Base-by-base conservation (phyloP, 441 rosid genomes). In the Populus hybrid region DNA sequence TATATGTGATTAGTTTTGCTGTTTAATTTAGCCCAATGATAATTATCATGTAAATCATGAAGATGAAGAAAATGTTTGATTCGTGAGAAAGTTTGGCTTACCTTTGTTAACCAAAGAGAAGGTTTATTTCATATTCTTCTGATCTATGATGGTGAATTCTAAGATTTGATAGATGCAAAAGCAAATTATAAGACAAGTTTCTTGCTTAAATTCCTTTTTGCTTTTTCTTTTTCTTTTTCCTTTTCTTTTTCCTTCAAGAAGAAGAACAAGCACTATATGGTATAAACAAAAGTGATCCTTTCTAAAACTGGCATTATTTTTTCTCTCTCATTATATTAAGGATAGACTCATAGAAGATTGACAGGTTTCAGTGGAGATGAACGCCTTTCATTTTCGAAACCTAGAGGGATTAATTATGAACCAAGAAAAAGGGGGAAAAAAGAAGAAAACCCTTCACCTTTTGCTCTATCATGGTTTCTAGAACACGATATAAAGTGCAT, bases 321-420 rank as follows among this genome's bases (percentile, higher is more conserved):
- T 12, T 30, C 6, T 42, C 18, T 42, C 18, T 46, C 16, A 4
- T 46, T 46, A 14, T 46, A 46, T 14, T 1, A 46, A 14, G 1
- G 63, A 20, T 24, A 34, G 24, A 24, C 24, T 24, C 24, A 24
- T 24, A 24, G 26, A 66, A 42, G n/a, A 26, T 63, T 28, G 69
- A 36, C 74, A 59, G 46, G 75, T 64, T 77, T 77, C 24, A 71
- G 70, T 70, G 74, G 70, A 40, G 50, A 36, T 23, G 16, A 21
- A 63, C 10, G 8, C 40, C 40, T 59, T 36, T 70, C 80, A 5
- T 38, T 70, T 70, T 38, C 63, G 24, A 11, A 6, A 10, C 68
- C 50, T 14, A 34, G 8, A 59, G 8, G 2, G 5, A 42, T 46
- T 46, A 4, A 46, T 14, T 10, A 46, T 46, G 32, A 32, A 73